Conservation (phyloP, 352 stramenopile genomes). For the Phytophthora agathidicida region DNA sequence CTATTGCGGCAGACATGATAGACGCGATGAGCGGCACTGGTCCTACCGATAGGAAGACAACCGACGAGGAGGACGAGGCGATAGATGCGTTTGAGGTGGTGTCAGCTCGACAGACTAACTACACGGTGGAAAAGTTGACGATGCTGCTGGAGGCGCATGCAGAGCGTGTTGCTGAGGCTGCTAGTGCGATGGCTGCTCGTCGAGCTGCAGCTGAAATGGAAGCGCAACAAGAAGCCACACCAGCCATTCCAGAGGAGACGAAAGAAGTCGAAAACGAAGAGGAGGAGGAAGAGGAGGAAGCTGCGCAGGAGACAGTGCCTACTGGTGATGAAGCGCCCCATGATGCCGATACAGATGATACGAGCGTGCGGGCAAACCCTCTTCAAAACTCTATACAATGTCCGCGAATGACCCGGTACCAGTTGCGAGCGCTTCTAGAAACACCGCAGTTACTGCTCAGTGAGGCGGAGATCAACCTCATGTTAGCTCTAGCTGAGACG, state of each 20-base stretch:
- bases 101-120: conserved; percentile 38
- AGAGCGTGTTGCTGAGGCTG: conserved; percentile 21
- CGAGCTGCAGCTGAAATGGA: conserved; percentile 17
- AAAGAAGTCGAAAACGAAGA: conserved; percentile 28
- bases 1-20: conserved; percentile 54
- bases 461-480: conserved; percentile 62
- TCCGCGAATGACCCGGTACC: conserved; percentile 41
- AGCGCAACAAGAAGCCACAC: conserved; percentile 5
- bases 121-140: conserved; percentile 50
- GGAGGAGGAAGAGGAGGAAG: conserved; percentile 10
- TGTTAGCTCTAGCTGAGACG: conserved; percentile 46
- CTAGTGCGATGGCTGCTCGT: conserved; percentile 19
- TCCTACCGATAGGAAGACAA: conserved; percentile 10
- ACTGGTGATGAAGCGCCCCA: conserved; percentile 5
- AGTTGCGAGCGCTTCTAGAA: conserved; percentile 58
- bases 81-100: conserved; percentile 42
- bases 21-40: conserved; percentile 41
- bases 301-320: neutral
- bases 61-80: conserved; percentile 10
- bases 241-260: conserved; percentile 19
- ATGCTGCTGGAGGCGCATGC: conserved; percentile 42
- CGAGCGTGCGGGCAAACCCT: neutral
- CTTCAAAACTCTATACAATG: conserved; percentile 17
- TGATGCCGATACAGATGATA: conserved; percentile 3
- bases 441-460: conserved; percentile 60